phyloP scores from a whole-genome alignment of 2,329 filamentous ascomycete species.

The Myriosclerotinia duriaeana region DNA sequence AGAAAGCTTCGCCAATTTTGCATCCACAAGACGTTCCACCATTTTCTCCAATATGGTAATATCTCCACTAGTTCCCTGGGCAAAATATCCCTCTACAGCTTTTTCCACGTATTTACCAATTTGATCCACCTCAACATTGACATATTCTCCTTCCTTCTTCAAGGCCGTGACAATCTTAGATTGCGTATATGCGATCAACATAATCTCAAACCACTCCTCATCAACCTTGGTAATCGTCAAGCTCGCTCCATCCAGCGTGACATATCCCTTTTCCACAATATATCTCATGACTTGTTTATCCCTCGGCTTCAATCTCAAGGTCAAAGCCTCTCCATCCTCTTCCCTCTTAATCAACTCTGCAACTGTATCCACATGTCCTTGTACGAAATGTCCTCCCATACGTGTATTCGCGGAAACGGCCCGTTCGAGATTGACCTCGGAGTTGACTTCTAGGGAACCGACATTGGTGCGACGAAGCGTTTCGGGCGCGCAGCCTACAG shows the following conservation, averaged over 20 bases:
- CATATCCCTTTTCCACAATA: constrained; percentile 93
- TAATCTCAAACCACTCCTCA: constrained; percentile 87
- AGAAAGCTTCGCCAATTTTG: constrained; percentile 50
- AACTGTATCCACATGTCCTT: constrained; percentile 92
- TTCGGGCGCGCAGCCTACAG: constrained; percentile 91
- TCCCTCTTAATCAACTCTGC: constrained; percentile 71
- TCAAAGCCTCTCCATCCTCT: constrained; percentile 86
- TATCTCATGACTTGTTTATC: constrained; percentile 73
- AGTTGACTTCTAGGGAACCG: constrained; percentile 65
- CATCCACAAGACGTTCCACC: constrained; percentile 72
- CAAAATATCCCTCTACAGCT: constrained; percentile 79
- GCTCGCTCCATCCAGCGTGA: constrained; percentile 91
- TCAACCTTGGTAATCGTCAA: constrained; percentile 86
- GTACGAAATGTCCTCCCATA: constrained; percentile 98
- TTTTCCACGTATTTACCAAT: constrained; percentile 85
- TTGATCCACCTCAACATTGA: constrained; percentile 43
- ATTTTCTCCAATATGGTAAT: constrained; percentile 67
- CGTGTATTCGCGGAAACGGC: constrained; percentile 87
- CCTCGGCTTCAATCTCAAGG: constrained; percentile 76
- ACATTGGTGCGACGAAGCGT: constrained; percentile 95
- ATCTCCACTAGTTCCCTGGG: constrained; percentile 51
- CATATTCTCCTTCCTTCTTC: constrained; percentile 41
- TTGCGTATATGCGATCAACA: constrained; percentile 97
- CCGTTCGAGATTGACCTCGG: constrained; percentile 86
- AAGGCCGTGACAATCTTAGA: constrained; percentile 68